Evolutionary conservation across 2,329 filamentous ascomycete species (phyloP).

Genomic region (Hypoxylon sp.): DNA sequence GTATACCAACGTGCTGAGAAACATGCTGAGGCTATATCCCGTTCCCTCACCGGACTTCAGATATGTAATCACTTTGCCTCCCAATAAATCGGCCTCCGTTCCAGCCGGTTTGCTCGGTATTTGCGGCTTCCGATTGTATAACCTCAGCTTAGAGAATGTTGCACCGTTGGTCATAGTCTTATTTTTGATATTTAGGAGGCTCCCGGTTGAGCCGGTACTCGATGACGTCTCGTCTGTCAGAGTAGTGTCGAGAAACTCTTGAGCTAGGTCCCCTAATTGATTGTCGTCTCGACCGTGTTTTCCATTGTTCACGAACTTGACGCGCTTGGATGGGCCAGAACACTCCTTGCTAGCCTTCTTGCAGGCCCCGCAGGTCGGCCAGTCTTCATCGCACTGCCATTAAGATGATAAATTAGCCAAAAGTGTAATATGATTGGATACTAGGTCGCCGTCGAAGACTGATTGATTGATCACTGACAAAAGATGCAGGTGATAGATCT

Average conservation of each 20-base stretch:
- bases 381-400: conserved; percentile 35
- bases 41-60: conserved; percentile 34
- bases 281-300: conserved; percentile 12
- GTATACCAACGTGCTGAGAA: conserved; percentile 27
- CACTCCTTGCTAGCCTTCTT: conserved; percentile 36
- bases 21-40: conserved; percentile 32
- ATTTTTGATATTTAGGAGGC: conserved; percentile 24
- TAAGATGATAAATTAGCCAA: conserved; percentile 16
- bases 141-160: conserved; percentile 34
- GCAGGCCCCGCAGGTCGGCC: conserved; percentile 37
- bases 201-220: not conserved
- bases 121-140: conserved; percentile 13
- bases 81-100: conserved; percentile 24
- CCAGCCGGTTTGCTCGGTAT: conserved; percentile 21
- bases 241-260: conserved; percentile 2
- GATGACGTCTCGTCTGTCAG: not conserved
- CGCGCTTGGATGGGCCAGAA: conserved; percentile 31
- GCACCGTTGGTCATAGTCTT: conserved; percentile 31
- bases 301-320: conserved; percentile 34
- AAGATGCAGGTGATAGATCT: not conserved
- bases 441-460: not conserved
- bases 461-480: not conserved
- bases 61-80: conserved; percentile 17
- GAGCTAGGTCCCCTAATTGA: not conserved
- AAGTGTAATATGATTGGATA: not conserved